Percentiles rank a stretch among this genome's conserved stretches.
Conservation (phyloP, 2,329 filamentous ascomycete genomes). For the Colletotrichum tabaci region DNA sequence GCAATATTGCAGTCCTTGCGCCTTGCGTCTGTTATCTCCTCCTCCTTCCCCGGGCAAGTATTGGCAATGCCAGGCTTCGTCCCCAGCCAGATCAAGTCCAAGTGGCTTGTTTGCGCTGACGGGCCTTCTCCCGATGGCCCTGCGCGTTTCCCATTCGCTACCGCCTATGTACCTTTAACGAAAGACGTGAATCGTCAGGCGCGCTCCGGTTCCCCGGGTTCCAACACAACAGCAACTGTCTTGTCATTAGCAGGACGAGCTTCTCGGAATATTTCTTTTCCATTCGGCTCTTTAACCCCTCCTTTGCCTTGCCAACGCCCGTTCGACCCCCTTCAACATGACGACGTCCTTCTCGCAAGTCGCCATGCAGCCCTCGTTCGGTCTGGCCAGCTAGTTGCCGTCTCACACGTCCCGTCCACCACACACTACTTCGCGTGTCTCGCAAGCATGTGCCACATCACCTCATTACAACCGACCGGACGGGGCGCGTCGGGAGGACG, state of each 20-base stretch:
- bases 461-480: constrained; percentile 1
- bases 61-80: background rate
- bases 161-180: background rate
- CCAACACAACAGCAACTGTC: background rate
- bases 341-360: background rate
- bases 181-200: constrained; percentile 12
- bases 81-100: background rate
- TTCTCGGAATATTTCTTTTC: background rate
- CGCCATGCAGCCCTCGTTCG: background rate
- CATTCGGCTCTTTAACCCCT: too few relatives aligned
- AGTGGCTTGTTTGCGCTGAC: constrained; percentile 14
- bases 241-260: background rate
- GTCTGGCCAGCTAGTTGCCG: background rate
- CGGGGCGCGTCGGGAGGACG: background rate
- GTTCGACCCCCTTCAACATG: background rate
- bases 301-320: too few relatives aligned
- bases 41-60: background rate
- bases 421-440: background rate
- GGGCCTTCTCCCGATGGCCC: background rate
- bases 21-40: background rate
- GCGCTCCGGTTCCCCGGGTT: constrained; percentile 30
- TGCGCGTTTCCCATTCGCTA: background rate
- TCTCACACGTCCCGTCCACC: background rate
- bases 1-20: background rate
- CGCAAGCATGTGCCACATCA: constrained; percentile 21